Base-by-base conservation (phyloP, 306 rosid species). In the Quercus rubra region DNA sequence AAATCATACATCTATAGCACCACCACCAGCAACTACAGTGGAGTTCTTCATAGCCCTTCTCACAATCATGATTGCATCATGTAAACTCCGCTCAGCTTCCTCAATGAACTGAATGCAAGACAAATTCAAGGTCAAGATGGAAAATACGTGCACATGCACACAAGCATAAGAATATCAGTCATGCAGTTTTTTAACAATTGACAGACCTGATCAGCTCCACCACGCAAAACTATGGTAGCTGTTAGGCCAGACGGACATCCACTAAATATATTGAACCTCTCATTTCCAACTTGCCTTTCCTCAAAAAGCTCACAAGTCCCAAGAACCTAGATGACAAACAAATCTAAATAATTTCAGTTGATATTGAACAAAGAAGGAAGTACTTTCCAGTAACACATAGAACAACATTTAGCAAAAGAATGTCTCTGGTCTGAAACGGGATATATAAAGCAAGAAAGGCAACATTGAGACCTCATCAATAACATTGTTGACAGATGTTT, bases 51-150 rank as follows among this genome's bases (percentile, higher is more conserved):
- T 15, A 20, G 99, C 99, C 83, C 99, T 93, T 69, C 99, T 86
- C 74, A 96, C 99, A 80, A 96, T 96, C 99, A 96, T 96, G 85
- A 96, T 96, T 9, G 99, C 99, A 86, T 96, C 99, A 70, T 96
- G 99, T 85, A 96, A 82, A 83, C 99, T 96, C 68, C 99, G 92
- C 76, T 96, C 99, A 73, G 99, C 99, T 87, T 96, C 99, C 88
- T 96, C 99, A 55, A 96, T 96, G 82, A 96, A 96, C 99, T 96
- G 84, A 82, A 79, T 52, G 59, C 66, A 68, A 63, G 31, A 46
- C 8, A 72, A 71, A 77, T 58, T 49, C 18, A 30, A 63, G 23
- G 61, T 73, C 61, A 83, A 86, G 21, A 84, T 25, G 10, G 9
- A 54, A 43, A 12, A 9, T 35, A 68, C 11, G 20, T 68, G 27